Base-by-base conservation (phyloP, 2,329 filamentous ascomycete species). In the Meredithiella fracta region DNA sequence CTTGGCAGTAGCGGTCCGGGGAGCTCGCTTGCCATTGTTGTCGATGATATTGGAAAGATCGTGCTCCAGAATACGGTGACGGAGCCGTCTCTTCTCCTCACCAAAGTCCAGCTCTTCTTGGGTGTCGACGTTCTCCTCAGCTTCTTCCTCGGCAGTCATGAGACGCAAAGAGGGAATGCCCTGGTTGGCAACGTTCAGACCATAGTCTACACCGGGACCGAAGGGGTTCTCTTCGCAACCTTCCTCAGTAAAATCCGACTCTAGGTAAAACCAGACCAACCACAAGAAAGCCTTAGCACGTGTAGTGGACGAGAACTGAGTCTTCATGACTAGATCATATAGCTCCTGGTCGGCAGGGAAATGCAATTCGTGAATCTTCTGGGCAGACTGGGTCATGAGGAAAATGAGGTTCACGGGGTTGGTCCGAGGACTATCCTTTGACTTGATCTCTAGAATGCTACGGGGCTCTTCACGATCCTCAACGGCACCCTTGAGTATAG, bases 231-330 rank as follows among this genome's bases (percentile, higher is more conserved):
- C 83, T 51, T 87, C 77, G 47, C 88, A 91, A 56, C 86, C 88
- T 63, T 95, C 86, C 62, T 85, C 81, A 0, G 86, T 86, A 62
- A 96, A 97, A 66, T 96, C 88, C 26, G 90, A 95, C 67, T 98
- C 92, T 17, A 98, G 77, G 65, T 98, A 97, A 74, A 92, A 96
- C 92, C 92, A 98, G 82, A 98, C 94, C 60, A 98, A 73, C 92
- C 92, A 98, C 20, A 98, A 71, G 63, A 98, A 98, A 0, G 91
- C 91, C 47, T 73, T 82, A 1, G 92, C 90, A 60, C 92, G 80
- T 60, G 87, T 94, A 62, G 75, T 71, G 68, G 90, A 97, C 57
- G 83, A 87, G 59, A 88, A 77, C 23, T 86, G 84, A 1, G 83
- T 83, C 65, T 87, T 83, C 90, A 97, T 97, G 63, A 98, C 84